These are phyloP conservation scores for Colletotrichum cuscutae DNA, from an alignment of 2,329 filamentous ascomycete genomes.

Conservation along the genomic window DNA sequence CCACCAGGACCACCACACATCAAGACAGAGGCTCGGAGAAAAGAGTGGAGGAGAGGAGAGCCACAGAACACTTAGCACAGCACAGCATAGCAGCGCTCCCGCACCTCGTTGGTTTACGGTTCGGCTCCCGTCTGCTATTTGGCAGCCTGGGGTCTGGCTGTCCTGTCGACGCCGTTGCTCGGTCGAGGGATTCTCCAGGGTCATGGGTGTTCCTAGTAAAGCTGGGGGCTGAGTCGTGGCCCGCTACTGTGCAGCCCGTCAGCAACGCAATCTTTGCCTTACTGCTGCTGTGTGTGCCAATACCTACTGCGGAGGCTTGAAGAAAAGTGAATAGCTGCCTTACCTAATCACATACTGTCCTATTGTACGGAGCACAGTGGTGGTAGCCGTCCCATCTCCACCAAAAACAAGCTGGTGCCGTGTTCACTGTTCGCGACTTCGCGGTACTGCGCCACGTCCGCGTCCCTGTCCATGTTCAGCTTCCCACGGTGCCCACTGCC, in stretches of 20 bases:
- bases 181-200: constrained; percentile 22
- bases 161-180: constrained; percentile 29
- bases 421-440: background rate
- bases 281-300: too few species aligned
- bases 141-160: background rate
- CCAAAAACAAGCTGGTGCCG: constrained; percentile 11
- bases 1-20: background rate
- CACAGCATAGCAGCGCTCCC: background rate
- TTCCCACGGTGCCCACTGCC: background rate
- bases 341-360: background rate
- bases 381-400: constrained; percentile 31
- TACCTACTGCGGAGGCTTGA: too few species aligned
- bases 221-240: constrained; percentile 33
- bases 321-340: background rate
- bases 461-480: constrained; percentile 28
- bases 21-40: background rate
- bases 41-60: background rate
- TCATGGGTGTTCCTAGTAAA: constrained; percentile 28
- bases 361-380: constrained; percentile 1
- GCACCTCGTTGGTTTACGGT: background rate
- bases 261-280: constrained; percentile 17
- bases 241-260: constrained; percentile 28
- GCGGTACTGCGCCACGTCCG: constrained; percentile 32
- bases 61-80: too few species aligned
- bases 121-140: background rate